phyloP scores from a whole-genome alignment of 176 grass and related monocot species.

The Oryza glumipatula region DNA sequence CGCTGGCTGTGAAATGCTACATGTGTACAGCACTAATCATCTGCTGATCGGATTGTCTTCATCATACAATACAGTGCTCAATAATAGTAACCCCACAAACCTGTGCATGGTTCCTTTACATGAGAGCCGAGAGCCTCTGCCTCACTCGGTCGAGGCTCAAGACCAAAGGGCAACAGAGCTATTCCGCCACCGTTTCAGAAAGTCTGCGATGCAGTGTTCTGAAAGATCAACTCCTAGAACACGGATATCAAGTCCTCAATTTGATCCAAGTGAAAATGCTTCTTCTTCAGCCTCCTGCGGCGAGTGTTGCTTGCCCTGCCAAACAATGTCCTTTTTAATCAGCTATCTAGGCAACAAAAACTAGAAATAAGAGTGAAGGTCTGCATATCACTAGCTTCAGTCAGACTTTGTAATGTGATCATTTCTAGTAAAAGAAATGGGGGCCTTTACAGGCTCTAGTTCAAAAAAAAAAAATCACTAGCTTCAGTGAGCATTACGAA shows the following conservation, averaged over 20 bases:
- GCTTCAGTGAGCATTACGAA: neutral
- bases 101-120: neutral
- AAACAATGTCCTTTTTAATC: neutral
- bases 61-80: neutral
- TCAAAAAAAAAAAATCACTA: neutral
- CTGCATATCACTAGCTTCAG: neutral
- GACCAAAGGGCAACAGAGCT: neutral
- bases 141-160: neutral
- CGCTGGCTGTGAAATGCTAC: neutral
- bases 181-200: neutral
- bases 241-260: constrained; percentile 53
- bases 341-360: neutral
- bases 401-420: neutral
- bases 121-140: neutral
- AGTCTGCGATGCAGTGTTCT: neutral
- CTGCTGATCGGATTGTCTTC: neutral
- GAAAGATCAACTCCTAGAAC: constrained; percentile 21
- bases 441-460: too few species aligned
- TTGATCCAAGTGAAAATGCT: constrained; percentile 49
- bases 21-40: neutral
- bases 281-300: constrained; percentile 78
- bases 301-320: constrained; percentile 68
- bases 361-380: neutral
- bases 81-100: neutral
- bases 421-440: too few species aligned